Evolutionary conservation across 768 basidiomycete genomes (phyloP).

Genomic region (Boletus vinaceobasis): DNA sequence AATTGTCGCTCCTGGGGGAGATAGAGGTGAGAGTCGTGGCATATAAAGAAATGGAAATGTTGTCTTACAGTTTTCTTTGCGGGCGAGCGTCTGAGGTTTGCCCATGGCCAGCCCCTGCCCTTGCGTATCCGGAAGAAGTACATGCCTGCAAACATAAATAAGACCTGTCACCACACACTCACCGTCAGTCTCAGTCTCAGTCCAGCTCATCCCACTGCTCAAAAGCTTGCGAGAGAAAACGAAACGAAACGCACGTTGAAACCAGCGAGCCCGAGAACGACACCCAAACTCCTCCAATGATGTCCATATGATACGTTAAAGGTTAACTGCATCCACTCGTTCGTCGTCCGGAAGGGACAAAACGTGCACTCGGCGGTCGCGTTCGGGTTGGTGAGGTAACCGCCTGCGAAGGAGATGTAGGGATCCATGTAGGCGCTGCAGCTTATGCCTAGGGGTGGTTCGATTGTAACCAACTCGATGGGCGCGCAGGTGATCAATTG

Average conservation of each 20-base stretch:
- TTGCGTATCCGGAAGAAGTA: background rate
- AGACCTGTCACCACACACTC: background rate
- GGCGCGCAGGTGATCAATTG: constrained; percentile 46
- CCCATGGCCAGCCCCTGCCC: background rate
- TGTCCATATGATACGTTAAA: constrained; percentile 6
- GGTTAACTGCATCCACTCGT: constrained; percentile 21
- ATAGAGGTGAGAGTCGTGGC: background rate
- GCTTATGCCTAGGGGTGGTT: constrained; percentile 50
- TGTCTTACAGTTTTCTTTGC: background rate
- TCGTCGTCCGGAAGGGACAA: constrained; percentile 51
- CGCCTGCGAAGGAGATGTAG: constrained; percentile 50
- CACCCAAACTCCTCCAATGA: constrained; percentile 9
- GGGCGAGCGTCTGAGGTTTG: background rate
- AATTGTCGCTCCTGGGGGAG: background rate
- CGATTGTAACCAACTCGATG: constrained; percentile 50
- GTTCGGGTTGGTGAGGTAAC: constrained; percentile 54
- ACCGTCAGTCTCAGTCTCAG: background rate
- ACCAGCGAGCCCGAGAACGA: background rate
- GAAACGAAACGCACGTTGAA: background rate
- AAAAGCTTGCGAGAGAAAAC: background rate
- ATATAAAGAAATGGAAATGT: background rate
- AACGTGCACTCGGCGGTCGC: constrained; percentile 53
- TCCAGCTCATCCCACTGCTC: background rate
- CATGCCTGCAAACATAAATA: background rate
- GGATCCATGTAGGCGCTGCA: constrained; percentile 50